Evolutionary conservation across 2,329 filamentous ascomycete genomes (phyloP).

Genomic region (Aspergillus sp.): DNA sequence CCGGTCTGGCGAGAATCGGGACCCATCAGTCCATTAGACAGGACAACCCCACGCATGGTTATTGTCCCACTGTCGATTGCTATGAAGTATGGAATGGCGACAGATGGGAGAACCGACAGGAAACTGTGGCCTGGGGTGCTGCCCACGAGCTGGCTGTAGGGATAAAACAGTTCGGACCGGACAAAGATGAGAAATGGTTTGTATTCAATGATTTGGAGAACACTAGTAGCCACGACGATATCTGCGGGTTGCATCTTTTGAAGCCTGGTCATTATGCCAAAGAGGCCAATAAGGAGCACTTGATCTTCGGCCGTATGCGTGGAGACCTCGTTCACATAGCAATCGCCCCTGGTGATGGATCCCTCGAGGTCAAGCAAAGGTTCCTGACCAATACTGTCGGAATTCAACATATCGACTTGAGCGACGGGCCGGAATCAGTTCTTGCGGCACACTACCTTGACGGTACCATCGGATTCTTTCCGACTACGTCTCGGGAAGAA

Average conservation of each 20-base stretch:
- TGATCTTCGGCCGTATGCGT: constrained; percentile 58
- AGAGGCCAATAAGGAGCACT: constrained; percentile 39
- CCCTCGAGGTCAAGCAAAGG: constrained; percentile 35
- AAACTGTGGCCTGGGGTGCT: constrained; percentile 61
- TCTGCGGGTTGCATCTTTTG: constrained; percentile 57
- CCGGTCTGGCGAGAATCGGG: constrained; percentile 41
- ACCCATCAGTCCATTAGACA: constrained; percentile 35
- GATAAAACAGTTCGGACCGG: constrained; percentile 44
- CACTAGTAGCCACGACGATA: constrained; percentile 58
- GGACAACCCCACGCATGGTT: constrained; percentile 56
- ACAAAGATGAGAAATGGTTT: constrained; percentile 45
- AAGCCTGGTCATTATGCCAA: constrained; percentile 39
- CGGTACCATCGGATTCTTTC: constrained; percentile 49
- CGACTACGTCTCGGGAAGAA: constrained; percentile 32
- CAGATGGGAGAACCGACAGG: constrained; percentile 51
- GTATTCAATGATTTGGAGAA: constrained; percentile 53
- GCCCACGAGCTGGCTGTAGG: constrained; percentile 57
- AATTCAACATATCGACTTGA: constrained; percentile 52
- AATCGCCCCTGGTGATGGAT: constrained; percentile 30
- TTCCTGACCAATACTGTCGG: constrained; percentile 46
- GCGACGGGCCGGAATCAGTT: constrained; percentile 39
- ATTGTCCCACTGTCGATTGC: constrained; percentile 58
- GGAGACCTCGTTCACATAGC: constrained; percentile 49
- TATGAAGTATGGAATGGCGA: constrained; percentile 53
- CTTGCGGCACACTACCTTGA: constrained; percentile 55